Base-by-base conservation (phyloP, 495 filamentous ascomycete genomes). In the Bathelium albidoporum region DNA sequence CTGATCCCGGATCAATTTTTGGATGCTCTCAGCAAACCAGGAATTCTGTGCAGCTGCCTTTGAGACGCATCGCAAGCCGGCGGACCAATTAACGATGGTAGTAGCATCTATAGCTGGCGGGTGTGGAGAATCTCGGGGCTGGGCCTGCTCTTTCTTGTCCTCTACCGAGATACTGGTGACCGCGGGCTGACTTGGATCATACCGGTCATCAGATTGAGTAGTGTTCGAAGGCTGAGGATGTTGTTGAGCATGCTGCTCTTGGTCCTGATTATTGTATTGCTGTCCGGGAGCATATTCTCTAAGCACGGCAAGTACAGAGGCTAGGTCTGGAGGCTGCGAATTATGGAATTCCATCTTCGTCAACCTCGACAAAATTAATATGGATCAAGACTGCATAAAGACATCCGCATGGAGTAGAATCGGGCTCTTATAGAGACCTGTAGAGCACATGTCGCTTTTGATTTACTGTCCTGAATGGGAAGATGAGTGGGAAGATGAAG, bases 61-160 rank as follows among this genome's bases (percentile, higher is more conserved):
- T 74, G 81, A 87, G 7, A 89, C 78, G 76, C 84, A 81, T 63
- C 79, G 78, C 16, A 89, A 73, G 11, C 83, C 87, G 16, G 79
- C 68, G 20, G 80, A 79, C 85, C 85, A 90, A 55, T 86, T 82
- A 0, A 80, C 85, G 63, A 90, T 87, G 16, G 75, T 80, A 24
- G 82, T 73, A n/a, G 85, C 77, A 68, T 84, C 80, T 34, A 77
- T 67, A 5, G 60, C 59, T 16, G 62, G 59, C 39, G 58, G 59
- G 24, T 44, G 11, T 4, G 59, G 11, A 28, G 2, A 29, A 16
- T 55, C 49, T 29, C 24, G 62, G 66, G 43, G 49, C 59, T 44
- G 65, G 59, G 20, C 62, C 62, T 0, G 65, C 65, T 59, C 36
- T 61, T 29, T 41, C 31, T 32, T 10, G 65, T 29, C 12, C 63